Evolutionary conservation across 108 stramenopile genomes (phyloP), one percentile per base, ranked within the genome.

Genomic region (Conticribra guillardii): DNA sequence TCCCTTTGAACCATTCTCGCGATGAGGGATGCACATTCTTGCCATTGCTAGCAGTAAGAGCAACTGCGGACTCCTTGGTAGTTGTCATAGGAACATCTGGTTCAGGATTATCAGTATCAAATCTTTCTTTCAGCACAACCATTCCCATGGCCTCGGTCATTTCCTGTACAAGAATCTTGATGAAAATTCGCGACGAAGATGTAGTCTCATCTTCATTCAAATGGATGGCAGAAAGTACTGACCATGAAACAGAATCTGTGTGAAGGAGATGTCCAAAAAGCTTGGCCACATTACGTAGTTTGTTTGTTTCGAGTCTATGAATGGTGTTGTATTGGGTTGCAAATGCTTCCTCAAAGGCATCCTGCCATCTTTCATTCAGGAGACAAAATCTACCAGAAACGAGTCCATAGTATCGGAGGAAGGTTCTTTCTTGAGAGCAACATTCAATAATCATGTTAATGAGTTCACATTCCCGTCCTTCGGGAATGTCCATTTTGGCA

Each of bases 391-490:
- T 89, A 33, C 94, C 87, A 11, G 87, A 94, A 31, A 98, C 89
- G 24, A 99, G 73, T 30, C 97, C 99, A 71, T 98, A 98, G 74
- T 97, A 98, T 9, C 94, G 78, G 37, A 96, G 83, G 80, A 91
- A 99, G 2, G 99, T 97, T 33, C 96, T 80, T 82, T 98, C 98
- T 72, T 99, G 98, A 9, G 93, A 89, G 69, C 99, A 98, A 78
- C 99, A 98, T 79, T 99, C 99, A 61, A 98, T 91, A 57, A 99
- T 79, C 99, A 99, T 99, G 68, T 96, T 95, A 81, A 96, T 93
- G 27, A 97, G 75, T 68, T 94, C 93, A 22, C 66, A 60, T 74
- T 94, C 90, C 33, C 87, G 79, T 47, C 98, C 98, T 16, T 68
- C 69, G 5, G 95, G 97, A 44, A 99, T 97, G 60, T 94, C 73